Conservation (phyloP, 2,329 filamentous ascomycete genomes). For the Clarireedia sp. region DNA sequence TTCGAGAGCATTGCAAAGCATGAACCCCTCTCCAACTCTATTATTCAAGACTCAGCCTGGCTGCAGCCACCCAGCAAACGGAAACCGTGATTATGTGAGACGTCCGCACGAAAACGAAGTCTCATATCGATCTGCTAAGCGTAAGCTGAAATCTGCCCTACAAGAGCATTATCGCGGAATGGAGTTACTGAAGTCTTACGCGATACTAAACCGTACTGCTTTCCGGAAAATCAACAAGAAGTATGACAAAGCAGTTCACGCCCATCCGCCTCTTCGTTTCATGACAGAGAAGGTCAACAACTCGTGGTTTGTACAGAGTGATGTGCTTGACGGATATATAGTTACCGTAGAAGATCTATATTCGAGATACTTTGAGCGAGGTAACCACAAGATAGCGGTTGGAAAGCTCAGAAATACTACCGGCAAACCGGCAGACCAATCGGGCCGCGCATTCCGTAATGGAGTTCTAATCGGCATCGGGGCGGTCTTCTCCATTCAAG, state of each 20-base stretch:
- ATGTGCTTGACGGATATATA: constrained; percentile 73
- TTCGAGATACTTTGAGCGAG: constrained; percentile 85
- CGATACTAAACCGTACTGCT: constrained; percentile 80
- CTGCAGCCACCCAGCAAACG: constrained; percentile 16
- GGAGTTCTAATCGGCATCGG: constrained; percentile 63
- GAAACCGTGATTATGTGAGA: constrained; percentile 42
- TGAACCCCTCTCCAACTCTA: constrained; percentile 34
- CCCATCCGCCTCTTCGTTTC: constrained; percentile 69
- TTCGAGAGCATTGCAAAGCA: constrained; percentile 48
- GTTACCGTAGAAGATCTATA: constrained; percentile 83
- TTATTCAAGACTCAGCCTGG: constrained; percentile 34
- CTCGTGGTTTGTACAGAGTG: constrained; percentile 85
- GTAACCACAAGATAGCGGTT: constrained; percentile 85
- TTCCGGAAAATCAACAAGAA: constrained; percentile 99
- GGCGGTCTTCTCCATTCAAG: constrained; percentile 57
- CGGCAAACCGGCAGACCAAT: constrained; percentile 48
- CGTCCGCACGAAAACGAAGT: constrained; percentile 50
- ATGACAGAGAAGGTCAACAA: constrained; percentile 88
- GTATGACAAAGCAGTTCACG: constrained; percentile 84
- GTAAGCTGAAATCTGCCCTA: constrained; percentile 82
- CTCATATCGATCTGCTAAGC: constrained; percentile 78
- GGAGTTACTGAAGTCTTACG: constrained; percentile 86
- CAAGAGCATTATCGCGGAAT: constrained; percentile 90
- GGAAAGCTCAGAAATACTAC: constrained; percentile 74
- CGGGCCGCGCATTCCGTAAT: constrained; percentile 50